These are phyloP conservation scores for Aspergillus pseudoterreus DNA, from an alignment of 2,329 filamentous ascomycete genomes.

Conservation along the genomic window DNA sequence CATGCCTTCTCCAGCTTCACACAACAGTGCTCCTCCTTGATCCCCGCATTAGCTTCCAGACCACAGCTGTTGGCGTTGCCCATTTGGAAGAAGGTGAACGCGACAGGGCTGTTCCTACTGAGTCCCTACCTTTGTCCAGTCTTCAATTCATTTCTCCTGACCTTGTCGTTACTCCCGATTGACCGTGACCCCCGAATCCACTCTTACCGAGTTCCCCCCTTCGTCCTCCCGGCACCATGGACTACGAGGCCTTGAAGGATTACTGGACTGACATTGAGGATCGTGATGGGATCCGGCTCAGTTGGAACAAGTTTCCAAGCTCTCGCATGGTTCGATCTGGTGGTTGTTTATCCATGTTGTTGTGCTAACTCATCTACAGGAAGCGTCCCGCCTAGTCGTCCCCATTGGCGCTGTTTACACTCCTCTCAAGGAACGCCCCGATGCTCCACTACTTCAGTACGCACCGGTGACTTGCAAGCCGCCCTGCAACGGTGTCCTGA, in stretches of 20 bases:
- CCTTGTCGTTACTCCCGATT: slow-evolving; percentile 14
- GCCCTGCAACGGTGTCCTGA: slow-evolving; percentile 91
- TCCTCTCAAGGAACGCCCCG: slow-evolving; percentile 85
- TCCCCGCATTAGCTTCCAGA: slow-evolving; percentile 26
- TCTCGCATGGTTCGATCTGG: slow-evolving; percentile 76
- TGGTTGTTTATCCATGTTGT: slow-evolving; percentile 9
- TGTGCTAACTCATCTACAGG: slow-evolving; percentile 51
- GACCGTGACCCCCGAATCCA: slow-evolving; percentile 20
- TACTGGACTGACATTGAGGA: slow-evolving; percentile 97
- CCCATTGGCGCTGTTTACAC: slow-evolving; percentile 96
- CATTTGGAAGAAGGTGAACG: slow-evolving; percentile 29
- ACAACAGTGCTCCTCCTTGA: slow-evolving; percentile 29
- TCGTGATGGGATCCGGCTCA: slow-evolving; percentile 88
- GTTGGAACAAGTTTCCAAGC: slow-evolving; percentile 98
- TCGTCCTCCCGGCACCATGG: slow-evolving; percentile 57
- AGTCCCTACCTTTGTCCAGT: slow-evolving; percentile 16
- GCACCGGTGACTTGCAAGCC: slow-evolving; percentile 96
- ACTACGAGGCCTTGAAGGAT: slow-evolving; percentile 90
- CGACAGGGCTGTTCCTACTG: slow-evolving; percentile 20
- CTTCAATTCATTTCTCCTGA: slow-evolving; percentile 14
- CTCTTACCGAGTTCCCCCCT: slow-evolving; percentile 18
- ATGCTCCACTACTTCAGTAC: slow-evolving; percentile 86
- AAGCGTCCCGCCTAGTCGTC: slow-evolving; percentile 90
- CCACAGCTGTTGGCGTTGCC: slow-evolving; percentile 29
- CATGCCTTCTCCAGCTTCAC: slow-evolving; percentile 34